Percentiles rank a stretch among this genome's conserved stretches.
Evolutionary conservation across 176 grass and related monocot species (phyloP).

Genomic region (Eremochloa ophiuroides): DNA sequence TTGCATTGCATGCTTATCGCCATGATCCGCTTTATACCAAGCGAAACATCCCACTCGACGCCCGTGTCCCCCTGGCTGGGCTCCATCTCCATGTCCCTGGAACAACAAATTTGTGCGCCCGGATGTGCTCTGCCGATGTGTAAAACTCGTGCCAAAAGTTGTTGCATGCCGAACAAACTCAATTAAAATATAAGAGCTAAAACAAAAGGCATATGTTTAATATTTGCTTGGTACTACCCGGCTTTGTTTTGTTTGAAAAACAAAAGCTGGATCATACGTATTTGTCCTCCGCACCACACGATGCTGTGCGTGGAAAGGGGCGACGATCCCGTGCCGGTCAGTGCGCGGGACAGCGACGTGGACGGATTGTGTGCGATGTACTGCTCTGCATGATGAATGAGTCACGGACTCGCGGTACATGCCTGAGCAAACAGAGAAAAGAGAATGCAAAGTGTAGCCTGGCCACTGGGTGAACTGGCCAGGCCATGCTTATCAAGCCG

Average conservation of each 20-base stretch:
- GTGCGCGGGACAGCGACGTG: constrained; percentile 9
- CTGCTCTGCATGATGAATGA: neutral
- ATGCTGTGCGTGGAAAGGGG: constrained; percentile 26
- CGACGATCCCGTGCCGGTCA: neutral
- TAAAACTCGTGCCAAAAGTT: constrained; percentile 1
- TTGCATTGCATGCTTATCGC: no score
- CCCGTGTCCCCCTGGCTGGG: neutral
- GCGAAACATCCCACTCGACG: no score
- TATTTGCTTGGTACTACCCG: no score
- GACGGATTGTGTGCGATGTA: neutral
- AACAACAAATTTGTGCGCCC: neutral
- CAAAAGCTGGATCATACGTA: no score
- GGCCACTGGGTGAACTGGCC: neutral
- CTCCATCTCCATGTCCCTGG: no score
- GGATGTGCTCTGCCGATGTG: constrained; percentile 7
- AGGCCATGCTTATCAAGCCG: neutral
- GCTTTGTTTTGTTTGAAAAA: neutral
- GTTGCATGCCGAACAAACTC: neutral
- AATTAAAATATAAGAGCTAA: neutral
- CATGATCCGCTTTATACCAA: no score
- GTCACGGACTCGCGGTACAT: neutral
- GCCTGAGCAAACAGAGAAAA: neutral
- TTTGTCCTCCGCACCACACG: no score
- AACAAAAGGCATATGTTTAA: no score
- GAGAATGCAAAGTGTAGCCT: no score